Conservation (phyloP, 2,329 filamentous ascomycete species). For the Fusarium robinianum region DNA sequence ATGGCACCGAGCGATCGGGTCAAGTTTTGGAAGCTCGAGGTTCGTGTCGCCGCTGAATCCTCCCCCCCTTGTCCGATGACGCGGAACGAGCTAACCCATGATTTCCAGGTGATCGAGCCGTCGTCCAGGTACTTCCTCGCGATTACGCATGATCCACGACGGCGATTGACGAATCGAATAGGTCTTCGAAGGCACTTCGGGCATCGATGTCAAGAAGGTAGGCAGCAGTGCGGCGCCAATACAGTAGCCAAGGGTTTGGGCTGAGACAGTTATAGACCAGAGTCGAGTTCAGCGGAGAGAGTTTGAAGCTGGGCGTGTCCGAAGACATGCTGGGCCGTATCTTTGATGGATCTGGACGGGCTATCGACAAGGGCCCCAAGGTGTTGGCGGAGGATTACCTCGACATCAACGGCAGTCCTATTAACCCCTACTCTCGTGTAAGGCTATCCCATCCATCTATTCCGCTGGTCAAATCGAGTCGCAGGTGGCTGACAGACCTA, state of each 20-base stretch:
- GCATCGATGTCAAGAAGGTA: slow-evolving; percentile 99
- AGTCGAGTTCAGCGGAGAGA: slow-evolving; percentile 96
- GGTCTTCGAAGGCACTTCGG: slow-evolving; percentile 96
- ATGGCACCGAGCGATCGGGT: slow-evolving; percentile 91
- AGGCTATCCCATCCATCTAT: too few species aligned
- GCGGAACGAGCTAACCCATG: slow-evolving; percentile 27
- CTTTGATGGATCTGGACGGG: slow-evolving; percentile 96
- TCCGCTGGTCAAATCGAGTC: too few species aligned
- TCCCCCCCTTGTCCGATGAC: slow-evolving; percentile 15
- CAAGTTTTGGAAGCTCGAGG: slow-evolving; percentile 98
- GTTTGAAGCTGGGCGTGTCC: slow-evolving; percentile 96
- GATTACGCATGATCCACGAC: slow-evolving; percentile 12
- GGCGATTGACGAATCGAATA: slow-evolving; percentile 47
- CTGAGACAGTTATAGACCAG: slow-evolving; percentile 68
- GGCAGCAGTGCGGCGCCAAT: slow-evolving; percentile 26
- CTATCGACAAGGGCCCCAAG: slow-evolving; percentile 99
- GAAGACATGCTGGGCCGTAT: slow-evolving; percentile 99
- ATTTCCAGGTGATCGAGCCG: slow-evolving; percentile 77
- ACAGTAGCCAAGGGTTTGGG: slow-evolving; percentile 6
- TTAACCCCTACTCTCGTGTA: slow-evolving; percentile 97
- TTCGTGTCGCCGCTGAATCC: slow-evolving; percentile 46
- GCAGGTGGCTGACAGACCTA: slow-evolving; percentile 44
- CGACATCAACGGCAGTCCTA: slow-evolving; percentile 98
- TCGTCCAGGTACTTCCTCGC: slow-evolving; percentile 76
- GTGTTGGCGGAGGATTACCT: slow-evolving; percentile 97